Evolutionary conservation across 257 asterid genomes (phyloP), one percentile per base, ranked within the genome.

Genomic region (Nemophila menziesii): DNA sequence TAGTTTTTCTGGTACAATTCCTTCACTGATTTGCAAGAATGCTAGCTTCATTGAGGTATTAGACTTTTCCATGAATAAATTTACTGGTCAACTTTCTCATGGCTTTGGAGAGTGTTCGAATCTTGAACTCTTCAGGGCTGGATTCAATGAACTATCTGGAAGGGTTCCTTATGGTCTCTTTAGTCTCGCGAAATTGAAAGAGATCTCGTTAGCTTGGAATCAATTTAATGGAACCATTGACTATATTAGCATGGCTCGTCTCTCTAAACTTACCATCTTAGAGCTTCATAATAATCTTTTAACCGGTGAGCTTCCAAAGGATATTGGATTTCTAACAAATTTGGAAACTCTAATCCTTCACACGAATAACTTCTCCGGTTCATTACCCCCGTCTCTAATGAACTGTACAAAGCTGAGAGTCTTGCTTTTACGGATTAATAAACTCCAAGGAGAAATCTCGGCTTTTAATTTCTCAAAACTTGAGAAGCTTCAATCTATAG

Each of bases 121-220:
- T n/a, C n/a, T n/a, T n/a, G n/a, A n/a, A n/a, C 20, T 34, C 22
- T 49, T 49, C 55, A 37, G 55, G 29, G 55, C 55, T 0, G 60
- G 50, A 2, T 14, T 38, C 6, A 54, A 54, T 16, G 33, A 16
- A 11, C 43, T 54, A 22, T 33, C 27, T 5, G 60, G 52, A 11
- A 15, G 5, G 22, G 11, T 54, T 11, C 60, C 52, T 3, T 6
- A 20, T 22, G 49, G 38, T 54, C 18, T 54, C 20, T 54, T 41
- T 37, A 33, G 13, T 19, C 22, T 44, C 16, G 13, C 39, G 16
- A 12, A 22, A 34, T 11, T 54, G 45, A 23, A 37, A 16, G 52
- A 33, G 5, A 13, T 54, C n/a, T 20, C 43, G 1, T 21, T 44
- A 17, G 33, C 60, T 33, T 15, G 29, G 2, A 54, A 54, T 37